Evolutionary conservation across 73 alveolate species (phyloP).

Genomic region (Paramecium caudatum): DNA sequence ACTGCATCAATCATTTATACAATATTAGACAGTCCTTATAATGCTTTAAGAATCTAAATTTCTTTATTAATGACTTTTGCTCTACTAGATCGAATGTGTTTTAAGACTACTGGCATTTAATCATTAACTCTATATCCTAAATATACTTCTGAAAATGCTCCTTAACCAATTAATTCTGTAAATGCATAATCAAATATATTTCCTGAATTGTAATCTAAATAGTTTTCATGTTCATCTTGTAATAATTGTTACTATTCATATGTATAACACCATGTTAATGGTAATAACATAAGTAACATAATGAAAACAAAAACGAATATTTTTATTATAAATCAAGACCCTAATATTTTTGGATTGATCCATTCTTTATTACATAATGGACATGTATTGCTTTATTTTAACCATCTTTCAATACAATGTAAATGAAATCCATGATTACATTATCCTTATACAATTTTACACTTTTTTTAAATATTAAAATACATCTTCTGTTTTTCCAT

Average conservation of each 20-base stretch:
- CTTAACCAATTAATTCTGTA: conserved; percentile 32
- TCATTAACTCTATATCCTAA: conserved; percentile 8
- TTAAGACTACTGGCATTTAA: not conserved
- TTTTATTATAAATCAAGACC: conserved; percentile 10
- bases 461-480: not conserved
- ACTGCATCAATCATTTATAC: conserved; percentile 28
- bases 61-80: not conserved
- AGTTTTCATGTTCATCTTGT: not conserved
- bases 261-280: too few relatives aligned
- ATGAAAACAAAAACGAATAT: too few relatives aligned
- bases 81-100: not conserved
- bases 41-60: not conserved
- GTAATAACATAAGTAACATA: too few relatives aligned
- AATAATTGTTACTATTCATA: not conserved
- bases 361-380: conserved; percentile 64
- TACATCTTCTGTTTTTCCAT: conserved; percentile 9
- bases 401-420: conserved; percentile 66
- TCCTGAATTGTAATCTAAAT: conserved; percentile 35
- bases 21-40: conserved; percentile 26
- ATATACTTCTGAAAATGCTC: conserved; percentile 37
- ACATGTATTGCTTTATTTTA: conserved; percentile 41
- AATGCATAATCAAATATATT: conserved; percentile 46
- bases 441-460: conserved; percentile 6
- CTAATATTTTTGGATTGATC: conserved; percentile 49
- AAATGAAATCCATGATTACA: conserved; percentile 67